Conservation (phyloP, 208 protist species). For the Herpetomonas samuelpessoai region DNA sequence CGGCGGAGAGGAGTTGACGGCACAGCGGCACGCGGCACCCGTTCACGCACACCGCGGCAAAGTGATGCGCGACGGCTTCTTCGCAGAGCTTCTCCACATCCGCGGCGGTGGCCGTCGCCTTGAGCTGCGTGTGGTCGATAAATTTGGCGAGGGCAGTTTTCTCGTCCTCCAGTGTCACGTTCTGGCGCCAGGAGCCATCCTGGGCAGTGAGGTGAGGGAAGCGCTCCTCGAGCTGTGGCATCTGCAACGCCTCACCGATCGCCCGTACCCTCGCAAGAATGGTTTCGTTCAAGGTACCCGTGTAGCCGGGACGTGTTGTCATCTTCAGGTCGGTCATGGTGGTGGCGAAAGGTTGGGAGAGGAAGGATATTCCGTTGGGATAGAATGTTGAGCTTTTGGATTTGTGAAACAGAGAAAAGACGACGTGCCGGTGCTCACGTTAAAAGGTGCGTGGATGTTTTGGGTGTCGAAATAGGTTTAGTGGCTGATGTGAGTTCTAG, state of each 20-base stretch:
- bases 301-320: slow-evolving; percentile 54
- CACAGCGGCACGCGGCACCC: slow-evolving; percentile 61
- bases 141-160: slow-evolving; percentile 28
- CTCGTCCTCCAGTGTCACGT: neutral
- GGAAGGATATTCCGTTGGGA: too few relatives aligned
- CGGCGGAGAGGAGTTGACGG: slow-evolving; percentile 30
- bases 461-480: too few relatives aligned
- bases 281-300: slow-evolving; percentile 44
- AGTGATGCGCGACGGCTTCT: slow-evolving; percentile 82
- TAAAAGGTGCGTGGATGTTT: too few relatives aligned
- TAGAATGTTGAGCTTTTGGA: too few relatives aligned
- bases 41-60: slow-evolving; percentile 94
- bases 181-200: slow-evolving; percentile 52
- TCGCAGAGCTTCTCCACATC: slow-evolving; percentile 81
- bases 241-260: slow-evolving; percentile 29
- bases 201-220: slow-evolving; percentile 57
- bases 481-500: too few relatives aligned
- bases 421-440: too few relatives aligned
- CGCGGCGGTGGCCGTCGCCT: slow-evolving; percentile 55
- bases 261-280: slow-evolving; percentile 60
- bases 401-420: too few relatives aligned
- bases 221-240: slow-evolving; percentile 40
- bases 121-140: slow-evolving; percentile 95
- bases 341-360: too few relatives aligned
- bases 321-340: slow-evolving; percentile 44